Percentiles rank a stretch among this genome's conserved stretches.
These are phyloP conservation scores for Cryptococcus neoformans DNA, from an alignment of 1,284 basidiomycete species.

Conservation along the genomic window DNA sequence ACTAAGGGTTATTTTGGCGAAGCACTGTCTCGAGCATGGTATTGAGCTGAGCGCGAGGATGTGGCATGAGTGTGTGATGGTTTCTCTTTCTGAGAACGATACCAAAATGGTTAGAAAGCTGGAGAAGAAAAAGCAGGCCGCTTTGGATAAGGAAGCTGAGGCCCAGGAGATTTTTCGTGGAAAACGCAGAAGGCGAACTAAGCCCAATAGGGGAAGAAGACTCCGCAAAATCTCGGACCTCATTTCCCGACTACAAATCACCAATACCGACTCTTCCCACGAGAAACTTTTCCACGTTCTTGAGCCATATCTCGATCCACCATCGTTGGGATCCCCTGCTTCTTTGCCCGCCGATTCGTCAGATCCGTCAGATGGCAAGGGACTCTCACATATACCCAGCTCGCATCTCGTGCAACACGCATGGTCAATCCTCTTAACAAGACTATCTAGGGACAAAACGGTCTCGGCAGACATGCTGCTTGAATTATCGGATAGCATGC, in stretches of 20 bases:
- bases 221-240: not conserved
- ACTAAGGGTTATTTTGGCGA: conserved; percentile 2
- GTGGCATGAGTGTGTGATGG: conserved; percentile 12
- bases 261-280: not conserved
- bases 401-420: conserved; percentile 11
- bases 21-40: not conserved
- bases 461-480: conserved; percentile 13
- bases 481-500: conserved; percentile 15
- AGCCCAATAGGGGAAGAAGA: not conserved
- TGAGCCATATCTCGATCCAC: conserved; percentile 1
- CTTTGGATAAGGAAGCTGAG: not conserved
- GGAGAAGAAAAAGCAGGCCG: not conserved
- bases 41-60: conserved; percentile 3
- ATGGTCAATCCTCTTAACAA: conserved; percentile 22
- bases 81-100: conserved; percentile 11
- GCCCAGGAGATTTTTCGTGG: not conserved
- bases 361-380: not conserved
- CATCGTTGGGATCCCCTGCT: not conserved
- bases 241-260: not conserved
- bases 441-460: conserved; percentile 7
- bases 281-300: not conserved
- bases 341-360: not conserved
- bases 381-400: not conserved
- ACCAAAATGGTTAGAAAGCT: conserved; percentile 1
- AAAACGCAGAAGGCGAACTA: not conserved